Base-by-base conservation (phyloP, 2,329 filamentous ascomycete genomes). In the Nigrospora osmanthi region DNA sequence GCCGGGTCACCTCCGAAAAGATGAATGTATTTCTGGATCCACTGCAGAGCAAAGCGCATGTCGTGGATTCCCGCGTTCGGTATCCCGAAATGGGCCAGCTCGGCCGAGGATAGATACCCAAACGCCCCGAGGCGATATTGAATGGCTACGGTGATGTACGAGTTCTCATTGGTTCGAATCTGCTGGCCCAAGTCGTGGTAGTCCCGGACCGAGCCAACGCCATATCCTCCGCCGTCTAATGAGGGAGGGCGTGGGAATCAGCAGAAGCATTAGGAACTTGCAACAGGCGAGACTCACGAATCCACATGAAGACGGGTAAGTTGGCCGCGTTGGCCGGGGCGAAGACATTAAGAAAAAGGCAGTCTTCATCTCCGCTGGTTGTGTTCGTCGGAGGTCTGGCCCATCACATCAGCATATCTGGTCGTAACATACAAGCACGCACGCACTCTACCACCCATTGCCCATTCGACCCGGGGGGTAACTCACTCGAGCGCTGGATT, bases 21-120 rank as follows among this genome's bases (percentile, higher is more conserved):
- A 32, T 63, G 55, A 42, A 80, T 75, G 49, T 80, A 58, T 16
- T 66, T 59, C 45, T 74, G 65, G 2, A 79, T 70, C 74, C 76
- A 80, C 54, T 70, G 52, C 3, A 80, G 58, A 1, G 70, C 72
- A 32, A 70, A 73, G 23, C 67, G 63, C 56, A 76, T 71, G 49
- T 78, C 75, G 12, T 75, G 58, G 1, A 78, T 53, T 3, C 71
- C 75, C 2, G 66, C 69, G 49, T 79, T 77, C 3, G 31, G 15
- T 15, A 14, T 16, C 23, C 30, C 42, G 5, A 19, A 49, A n/a
- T 45, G 54, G 40, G 64, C 67, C 16, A 78, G 59, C 30, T 69
- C 64, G 10, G 69, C 64, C 9, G 72, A 71, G 0, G 69, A 64
- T 5, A 77, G 61, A 49, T 75, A 78, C 0, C 74, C 75, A 40